Percentiles rank a stretch among this genome's conserved stretches.
phyloP scores from a whole-genome alignment of 352 stramenopile species.

The Phytophthora tentaculata region DNA sequence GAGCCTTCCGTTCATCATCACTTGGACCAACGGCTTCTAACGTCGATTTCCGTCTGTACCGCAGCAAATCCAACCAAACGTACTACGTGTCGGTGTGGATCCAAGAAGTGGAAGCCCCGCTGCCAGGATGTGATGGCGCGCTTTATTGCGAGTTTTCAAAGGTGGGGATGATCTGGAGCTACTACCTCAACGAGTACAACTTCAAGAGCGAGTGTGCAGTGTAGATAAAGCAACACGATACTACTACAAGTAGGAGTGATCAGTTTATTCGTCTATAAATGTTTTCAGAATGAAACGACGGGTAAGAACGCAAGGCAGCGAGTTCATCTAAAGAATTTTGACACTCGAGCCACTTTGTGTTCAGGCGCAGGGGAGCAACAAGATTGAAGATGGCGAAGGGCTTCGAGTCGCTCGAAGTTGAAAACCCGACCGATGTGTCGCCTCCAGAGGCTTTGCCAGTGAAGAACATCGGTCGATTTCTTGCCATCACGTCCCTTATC shows the following conservation, averaged over 20 bases:
- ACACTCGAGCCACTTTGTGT: neutral
- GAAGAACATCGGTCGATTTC: slow-evolving; percentile 15
- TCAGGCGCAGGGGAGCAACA: neutral
- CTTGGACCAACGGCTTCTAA: slow-evolving; percentile 71
- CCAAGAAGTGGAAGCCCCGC: slow-evolving; percentile 44
- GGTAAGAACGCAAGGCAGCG: slow-evolving; percentile 16
- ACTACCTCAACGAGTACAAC: slow-evolving; percentile 58
- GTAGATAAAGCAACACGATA: slow-evolving; percentile 7
- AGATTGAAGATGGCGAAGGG: slow-evolving; percentile 14
- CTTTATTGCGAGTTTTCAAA: slow-evolving; percentile 56
- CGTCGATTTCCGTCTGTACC: slow-evolving; percentile 74
- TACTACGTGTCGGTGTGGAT: slow-evolving; percentile 64
- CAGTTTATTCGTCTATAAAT: slow-evolving; percentile 18
- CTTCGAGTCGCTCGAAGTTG: slow-evolving; percentile 28
- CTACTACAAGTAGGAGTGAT: neutral
- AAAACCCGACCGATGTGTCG: slow-evolving; percentile 5
- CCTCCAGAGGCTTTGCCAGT: slow-evolving; percentile 10
- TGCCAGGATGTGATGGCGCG: slow-evolving; percentile 51
- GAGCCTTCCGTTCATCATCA: slow-evolving; percentile 65
- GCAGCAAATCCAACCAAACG: slow-evolving; percentile 40
- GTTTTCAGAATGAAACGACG: slow-evolving; percentile 8
- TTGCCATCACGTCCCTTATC: slow-evolving; percentile 16
- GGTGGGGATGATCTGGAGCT: slow-evolving; percentile 57
- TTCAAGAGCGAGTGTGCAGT: slow-evolving; percentile 40
- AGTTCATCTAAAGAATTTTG: neutral